Conservation (phyloP, 1,284 basidiomycete genomes). For the Sanghuangporus weigelae region DNA sequence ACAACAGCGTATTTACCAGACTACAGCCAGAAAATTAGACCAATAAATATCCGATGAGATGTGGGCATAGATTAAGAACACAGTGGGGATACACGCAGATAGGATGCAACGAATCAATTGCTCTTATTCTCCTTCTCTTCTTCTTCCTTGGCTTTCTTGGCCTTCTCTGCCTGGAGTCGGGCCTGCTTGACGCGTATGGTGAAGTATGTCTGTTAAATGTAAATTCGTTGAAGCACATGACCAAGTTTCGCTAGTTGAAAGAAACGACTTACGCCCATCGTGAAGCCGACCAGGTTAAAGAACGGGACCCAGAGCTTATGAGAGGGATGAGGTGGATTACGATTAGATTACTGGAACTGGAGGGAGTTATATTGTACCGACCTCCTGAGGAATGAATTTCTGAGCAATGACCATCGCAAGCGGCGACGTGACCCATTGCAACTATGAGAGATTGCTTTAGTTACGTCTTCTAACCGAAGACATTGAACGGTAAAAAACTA, state of each 20-base stretch:
- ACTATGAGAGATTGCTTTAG: slow-evolving; percentile 27
- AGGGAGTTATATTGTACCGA: slow-evolving; percentile 23
- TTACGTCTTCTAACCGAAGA: neutral
- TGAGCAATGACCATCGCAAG: slow-evolving; percentile 68
- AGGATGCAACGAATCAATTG: neutral
- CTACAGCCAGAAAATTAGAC: neutral
- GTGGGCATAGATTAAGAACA: neutral
- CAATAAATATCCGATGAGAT: neutral
- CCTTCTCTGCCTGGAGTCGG: slow-evolving; percentile 44
- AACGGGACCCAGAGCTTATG: slow-evolving; percentile 68
- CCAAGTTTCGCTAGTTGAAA: neutral
- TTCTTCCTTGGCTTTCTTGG: slow-evolving; percentile 43
- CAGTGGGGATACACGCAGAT: neutral
- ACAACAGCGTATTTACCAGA: neutral
- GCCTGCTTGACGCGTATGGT: slow-evolving; percentile 64
- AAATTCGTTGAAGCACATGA: neutral
- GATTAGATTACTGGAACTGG: neutral
- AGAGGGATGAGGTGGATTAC: slow-evolving; percentile 2
- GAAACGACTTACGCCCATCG: slow-evolving; percentile 48
- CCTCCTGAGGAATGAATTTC: slow-evolving; percentile 66
- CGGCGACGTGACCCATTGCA: slow-evolving; percentile 75
- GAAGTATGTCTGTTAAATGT: slow-evolving; percentile 58
- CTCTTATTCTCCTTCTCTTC: slow-evolving; percentile 18
- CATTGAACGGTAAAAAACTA: slow-evolving; percentile 19
- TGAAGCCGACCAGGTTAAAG: slow-evolving; percentile 66